These are phyloP conservation scores for Thinopyrum obtusiflorum DNA, from an alignment of 202 grass and related monocot genomes.

Conservation along the genomic window DNA sequence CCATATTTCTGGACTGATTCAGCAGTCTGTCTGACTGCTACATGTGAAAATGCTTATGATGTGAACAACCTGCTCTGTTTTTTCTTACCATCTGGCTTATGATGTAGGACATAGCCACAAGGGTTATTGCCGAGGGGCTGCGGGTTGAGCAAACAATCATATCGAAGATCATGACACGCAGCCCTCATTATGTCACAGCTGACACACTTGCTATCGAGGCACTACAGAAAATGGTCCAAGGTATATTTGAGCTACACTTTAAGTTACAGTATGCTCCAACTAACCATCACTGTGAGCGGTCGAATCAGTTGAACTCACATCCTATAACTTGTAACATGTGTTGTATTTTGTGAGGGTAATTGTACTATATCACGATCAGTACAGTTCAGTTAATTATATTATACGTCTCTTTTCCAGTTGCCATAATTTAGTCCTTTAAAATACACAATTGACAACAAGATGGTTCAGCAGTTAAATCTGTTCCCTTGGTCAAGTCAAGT, in stretches of 20 bases:
- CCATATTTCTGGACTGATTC: neutral
- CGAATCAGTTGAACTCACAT: neutral
- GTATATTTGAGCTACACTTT: conserved; percentile 27
- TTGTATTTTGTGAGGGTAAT: conserved; percentile 5
- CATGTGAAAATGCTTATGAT: neutral
- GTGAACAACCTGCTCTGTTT: neutral
- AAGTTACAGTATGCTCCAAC: neutral
- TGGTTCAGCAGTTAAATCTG: neutral
- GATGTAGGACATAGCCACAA: conserved; percentile 76
- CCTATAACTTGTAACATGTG: neutral
- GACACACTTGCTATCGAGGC: conserved; percentile 84
- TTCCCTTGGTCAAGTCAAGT: neutral
- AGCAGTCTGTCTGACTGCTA: neutral
- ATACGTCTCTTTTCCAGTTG: neutral
- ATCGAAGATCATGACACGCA: conserved; percentile 96
- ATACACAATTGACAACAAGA: neutral
- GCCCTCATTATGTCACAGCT: conserved; percentile 58
- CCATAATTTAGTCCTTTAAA: neutral
- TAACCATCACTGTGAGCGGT: neutral
- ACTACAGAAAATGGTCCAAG: conserved; percentile 96
- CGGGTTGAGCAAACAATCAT: conserved; percentile 77
- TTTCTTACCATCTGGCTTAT: conserved; percentile 19
- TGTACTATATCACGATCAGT: neutral
- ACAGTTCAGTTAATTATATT: neutral
- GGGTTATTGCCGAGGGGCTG: conserved; percentile 78